Percentiles rank a stretch among this genome's conserved stretches.
phyloP scores from a whole-genome alignment of 805 yeast genomes.

The Schizosaccharomyces japonicus region DNA sequence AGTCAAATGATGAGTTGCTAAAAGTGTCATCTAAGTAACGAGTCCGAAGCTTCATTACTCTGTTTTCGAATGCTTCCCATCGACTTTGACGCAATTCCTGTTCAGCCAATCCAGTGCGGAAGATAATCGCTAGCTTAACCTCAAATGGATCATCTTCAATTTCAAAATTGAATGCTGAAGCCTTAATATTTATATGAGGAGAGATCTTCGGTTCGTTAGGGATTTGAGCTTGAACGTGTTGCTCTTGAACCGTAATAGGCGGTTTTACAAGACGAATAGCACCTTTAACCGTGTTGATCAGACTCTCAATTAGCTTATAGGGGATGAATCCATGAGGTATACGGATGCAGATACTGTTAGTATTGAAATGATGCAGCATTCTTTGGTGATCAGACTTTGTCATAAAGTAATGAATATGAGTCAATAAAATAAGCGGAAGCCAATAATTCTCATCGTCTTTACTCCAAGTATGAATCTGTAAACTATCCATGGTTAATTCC shows the following conservation, averaged over 20 bases:
- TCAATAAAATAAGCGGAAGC: not conserved
- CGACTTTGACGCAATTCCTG: slow-evolving; percentile 39
- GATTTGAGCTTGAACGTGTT: slow-evolving; percentile 7
- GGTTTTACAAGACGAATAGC: slow-evolving; percentile 23
- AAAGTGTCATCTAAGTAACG: not conserved
- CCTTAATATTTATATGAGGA: slow-evolving; percentile 28
- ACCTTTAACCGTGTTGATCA: slow-evolving; percentile 43
- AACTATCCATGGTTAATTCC: not conserved
- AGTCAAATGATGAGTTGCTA: not conserved
- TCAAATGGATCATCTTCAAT: slow-evolving; percentile 85
- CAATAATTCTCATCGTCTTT: not conserved
- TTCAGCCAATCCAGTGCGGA: slow-evolving; percentile 31
- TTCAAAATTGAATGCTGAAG: slow-evolving; percentile 34
- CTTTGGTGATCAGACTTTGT: not conserved
- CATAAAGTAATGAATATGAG: not conserved
- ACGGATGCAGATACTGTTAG: slow-evolving; percentile 17
- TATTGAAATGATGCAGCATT: slow-evolving; percentile 5
- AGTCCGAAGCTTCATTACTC: slow-evolving; percentile 12
- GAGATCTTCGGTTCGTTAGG: slow-evolving; percentile 13
- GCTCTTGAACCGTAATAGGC: slow-evolving; percentile 6
- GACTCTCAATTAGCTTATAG: slow-evolving; percentile 57
- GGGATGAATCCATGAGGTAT: slow-evolving; percentile 55
- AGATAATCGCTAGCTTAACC: slow-evolving; percentile 37
- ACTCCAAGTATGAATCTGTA: not conserved
- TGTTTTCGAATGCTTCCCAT: slow-evolving; percentile 20